A percentile compares a stretch with the other conserved stretches of the same genome.
These are phyloP conservation scores for Obelidium mucronatum DNA, from an alignment of 192 early-diverging fungal genomes.

Conservation along the genomic window DNA sequence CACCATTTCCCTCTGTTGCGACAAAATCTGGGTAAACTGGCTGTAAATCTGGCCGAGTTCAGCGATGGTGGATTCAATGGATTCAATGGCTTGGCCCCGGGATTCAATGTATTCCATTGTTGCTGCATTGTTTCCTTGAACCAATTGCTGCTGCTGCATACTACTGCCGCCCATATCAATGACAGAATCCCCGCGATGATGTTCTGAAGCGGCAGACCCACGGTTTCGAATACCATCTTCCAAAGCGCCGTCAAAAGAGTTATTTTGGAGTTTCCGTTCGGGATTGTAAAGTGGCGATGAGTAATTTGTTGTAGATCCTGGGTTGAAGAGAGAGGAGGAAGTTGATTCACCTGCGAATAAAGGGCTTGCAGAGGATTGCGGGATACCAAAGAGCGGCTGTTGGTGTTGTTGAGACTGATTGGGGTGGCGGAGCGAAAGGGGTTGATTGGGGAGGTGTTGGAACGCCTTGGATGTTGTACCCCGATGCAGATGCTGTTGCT, in stretches of 20 bases:
- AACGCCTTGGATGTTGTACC: conserved; percentile 1
- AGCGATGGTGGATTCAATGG: conserved; percentile 96
- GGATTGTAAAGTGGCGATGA: conserved; percentile 72
- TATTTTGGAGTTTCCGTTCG: conserved; percentile 43
- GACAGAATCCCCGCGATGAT: conserved; percentile 16
- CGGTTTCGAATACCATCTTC: conserved; percentile 29
- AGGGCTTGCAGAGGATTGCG: neutral
- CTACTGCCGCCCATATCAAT: conserved; percentile 55
- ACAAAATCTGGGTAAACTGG: conserved; percentile 84
- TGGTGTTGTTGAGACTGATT: neutral
- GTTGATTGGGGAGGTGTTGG: neutral
- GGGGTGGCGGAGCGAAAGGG: neutral
- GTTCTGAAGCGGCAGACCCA: neutral
- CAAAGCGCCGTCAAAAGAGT: conserved; percentile 18
- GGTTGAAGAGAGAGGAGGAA: conserved; percentile 34
- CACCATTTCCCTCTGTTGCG: conserved; percentile 86
- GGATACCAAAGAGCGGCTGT: neutral
- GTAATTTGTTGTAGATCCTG: conserved; percentile 29
- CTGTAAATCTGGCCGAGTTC: conserved; percentile 92
- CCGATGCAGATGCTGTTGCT: conserved; percentile 20
- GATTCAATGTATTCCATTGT: conserved; percentile 87
- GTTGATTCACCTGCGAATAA: conserved; percentile 28
- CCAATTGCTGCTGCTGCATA: conserved; percentile 70
- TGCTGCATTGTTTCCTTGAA: conserved; percentile 51
- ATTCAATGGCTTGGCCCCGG: conserved; percentile 89